Conservation (phyloP, 1,139 yeast genomes). For the Magnusiomyces suaveolens region DNA sequence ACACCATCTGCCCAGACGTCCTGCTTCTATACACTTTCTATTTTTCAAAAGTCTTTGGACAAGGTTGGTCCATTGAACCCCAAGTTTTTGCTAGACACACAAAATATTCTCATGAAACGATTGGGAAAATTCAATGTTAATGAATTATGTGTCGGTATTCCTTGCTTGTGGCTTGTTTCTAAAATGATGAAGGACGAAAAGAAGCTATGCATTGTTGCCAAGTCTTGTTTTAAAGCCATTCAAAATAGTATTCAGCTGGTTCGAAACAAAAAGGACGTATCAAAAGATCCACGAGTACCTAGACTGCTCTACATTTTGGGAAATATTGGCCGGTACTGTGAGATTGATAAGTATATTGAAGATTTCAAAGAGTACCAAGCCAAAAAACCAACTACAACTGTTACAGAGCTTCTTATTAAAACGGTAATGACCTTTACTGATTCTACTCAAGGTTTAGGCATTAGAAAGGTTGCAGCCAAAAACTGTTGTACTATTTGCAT, state of each 20-base stretch:
- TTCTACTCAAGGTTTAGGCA: slow-evolving; percentile 25
- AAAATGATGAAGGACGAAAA: slow-evolving; percentile 38
- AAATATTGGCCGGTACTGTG: slow-evolving; percentile 58
- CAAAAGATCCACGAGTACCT: slow-evolving; percentile 41
- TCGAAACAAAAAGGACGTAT: slow-evolving; percentile 20
- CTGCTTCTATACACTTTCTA: slow-evolving; percentile 43
- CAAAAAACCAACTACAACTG: slow-evolving; percentile 37
- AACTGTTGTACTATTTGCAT: slow-evolving; percentile 51
- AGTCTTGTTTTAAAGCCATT: slow-evolving; percentile 44
- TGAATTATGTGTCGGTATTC: slow-evolving; percentile 62
- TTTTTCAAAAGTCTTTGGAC: slow-evolving; percentile 44
- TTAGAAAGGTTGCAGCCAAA: slow-evolving; percentile 45
- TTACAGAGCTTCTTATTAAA: slow-evolving; percentile 47
- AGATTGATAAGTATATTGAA: slow-evolving; percentile 41
- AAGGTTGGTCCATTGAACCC: slow-evolving; percentile 40
- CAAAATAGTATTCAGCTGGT: slow-evolving; percentile 28
- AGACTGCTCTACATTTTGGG: slow-evolving; percentile 57
- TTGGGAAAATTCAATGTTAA: slow-evolving; percentile 49
- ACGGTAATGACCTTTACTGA: slow-evolving; percentile 47
- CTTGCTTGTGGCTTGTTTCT: slow-evolving; percentile 52
- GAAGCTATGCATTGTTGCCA: slow-evolving; percentile 50
- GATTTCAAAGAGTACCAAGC: slow-evolving; percentile 38
- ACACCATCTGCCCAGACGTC: slow-evolving; percentile 26
- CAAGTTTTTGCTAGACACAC: slow-evolving; percentile 44
- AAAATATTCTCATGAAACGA: slow-evolving; percentile 42